phyloP scores from a whole-genome alignment of 345 rosid species.

The Linum lewisii region DNA sequence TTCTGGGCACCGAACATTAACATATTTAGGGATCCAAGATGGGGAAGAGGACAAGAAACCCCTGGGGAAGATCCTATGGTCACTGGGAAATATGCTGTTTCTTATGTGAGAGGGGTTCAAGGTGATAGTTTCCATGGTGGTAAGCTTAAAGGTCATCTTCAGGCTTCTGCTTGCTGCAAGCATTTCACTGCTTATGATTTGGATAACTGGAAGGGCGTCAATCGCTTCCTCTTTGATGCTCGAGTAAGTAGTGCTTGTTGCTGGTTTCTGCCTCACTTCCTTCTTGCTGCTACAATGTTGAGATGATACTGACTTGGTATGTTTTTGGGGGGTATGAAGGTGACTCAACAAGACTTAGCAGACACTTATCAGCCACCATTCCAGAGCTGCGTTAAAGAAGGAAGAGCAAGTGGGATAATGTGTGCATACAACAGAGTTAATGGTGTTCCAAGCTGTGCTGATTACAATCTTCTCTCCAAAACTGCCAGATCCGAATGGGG shows the following conservation, averaged over 20 bases:
- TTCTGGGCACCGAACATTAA: conserved; percentile 28
- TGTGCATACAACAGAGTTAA: conserved; percentile 24
- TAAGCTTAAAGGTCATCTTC: conserved; percentile 20
- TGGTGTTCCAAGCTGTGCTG: conserved; percentile 24
- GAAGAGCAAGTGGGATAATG: conserved; percentile 24
- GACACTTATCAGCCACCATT: conserved; percentile 30
- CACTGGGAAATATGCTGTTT: conserved; percentile 21
- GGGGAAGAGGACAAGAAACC: conserved; percentile 30
- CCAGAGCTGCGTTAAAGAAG: conserved; percentile 22
- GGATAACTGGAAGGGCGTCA: conserved; percentile 25
- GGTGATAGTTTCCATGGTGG: conserved; percentile 25
- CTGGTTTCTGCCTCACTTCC: neutral
- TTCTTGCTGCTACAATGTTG: neutral
- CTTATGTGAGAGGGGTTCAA: conserved; percentile 24
- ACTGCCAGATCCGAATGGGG: conserved; percentile 54
- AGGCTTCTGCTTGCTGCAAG: conserved; percentile 28
- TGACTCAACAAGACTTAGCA: conserved; percentile 18
- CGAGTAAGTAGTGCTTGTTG: conserved; percentile 10
- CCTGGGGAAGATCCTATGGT: conserved; percentile 25
- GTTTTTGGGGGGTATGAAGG: neutral
- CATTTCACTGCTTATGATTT: conserved; percentile 27
- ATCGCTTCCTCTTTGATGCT: conserved; percentile 25
- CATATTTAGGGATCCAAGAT: conserved; percentile 28
- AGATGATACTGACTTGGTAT: neutral
- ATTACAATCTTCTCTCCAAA: conserved; percentile 18